Conservation (phyloP, 148 eudicot species). For the Fallopia convolvulus region DNA sequence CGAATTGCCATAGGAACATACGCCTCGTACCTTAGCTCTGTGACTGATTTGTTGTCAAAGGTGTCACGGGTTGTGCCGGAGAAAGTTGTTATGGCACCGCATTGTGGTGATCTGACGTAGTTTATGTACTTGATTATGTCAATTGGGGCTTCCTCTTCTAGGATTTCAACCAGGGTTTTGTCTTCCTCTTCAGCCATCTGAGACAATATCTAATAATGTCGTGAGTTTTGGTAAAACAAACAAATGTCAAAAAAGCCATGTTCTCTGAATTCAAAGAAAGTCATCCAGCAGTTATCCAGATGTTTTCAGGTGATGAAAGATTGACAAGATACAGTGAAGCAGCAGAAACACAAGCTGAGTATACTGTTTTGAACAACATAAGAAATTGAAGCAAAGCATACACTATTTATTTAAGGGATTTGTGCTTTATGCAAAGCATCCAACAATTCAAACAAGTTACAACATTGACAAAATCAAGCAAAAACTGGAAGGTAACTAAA, state of each 20-base stretch:
- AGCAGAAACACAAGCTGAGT: no score
- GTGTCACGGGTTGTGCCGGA: constrained; percentile 87
- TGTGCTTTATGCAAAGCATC: background rate
- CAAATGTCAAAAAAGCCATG: no score
- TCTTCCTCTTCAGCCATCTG: constrained; percentile 45
- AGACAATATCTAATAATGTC: background rate
- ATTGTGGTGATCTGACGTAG: constrained; percentile 56
- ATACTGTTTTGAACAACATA: background rate
- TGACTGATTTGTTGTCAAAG: constrained; percentile 60
- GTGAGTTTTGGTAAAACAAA: background rate
- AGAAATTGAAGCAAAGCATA: background rate
- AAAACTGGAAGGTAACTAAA: background rate
- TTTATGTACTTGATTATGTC: constrained; percentile 72
- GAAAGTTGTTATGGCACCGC: constrained; percentile 85
- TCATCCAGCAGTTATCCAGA: background rate
- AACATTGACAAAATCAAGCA: background rate
- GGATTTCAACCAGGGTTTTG: constrained; percentile 57
- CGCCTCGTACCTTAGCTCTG: constrained; percentile 89
- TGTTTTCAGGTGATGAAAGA: background rate
- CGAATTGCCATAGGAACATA: constrained; percentile 86
- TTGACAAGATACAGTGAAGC: no score
- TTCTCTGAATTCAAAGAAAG: no score
- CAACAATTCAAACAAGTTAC: background rate
- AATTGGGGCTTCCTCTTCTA: constrained; percentile 55
- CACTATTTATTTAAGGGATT: background rate